Evolutionary conservation across 148 eudicot genomes (phyloP).

Genomic region (Pouteria glomerata): DNA sequence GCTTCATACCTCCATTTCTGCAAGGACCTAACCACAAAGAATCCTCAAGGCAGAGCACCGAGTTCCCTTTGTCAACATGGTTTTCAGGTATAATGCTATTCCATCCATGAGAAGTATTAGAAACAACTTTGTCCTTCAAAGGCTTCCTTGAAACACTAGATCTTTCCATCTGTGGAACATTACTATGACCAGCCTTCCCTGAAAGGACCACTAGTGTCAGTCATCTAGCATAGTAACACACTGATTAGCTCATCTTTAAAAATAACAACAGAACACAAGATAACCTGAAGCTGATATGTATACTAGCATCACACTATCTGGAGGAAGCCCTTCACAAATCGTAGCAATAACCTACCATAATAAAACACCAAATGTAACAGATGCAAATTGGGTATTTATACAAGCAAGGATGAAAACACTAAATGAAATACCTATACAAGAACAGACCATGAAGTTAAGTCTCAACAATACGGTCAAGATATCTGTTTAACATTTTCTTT

Average conservation of each 20-base stretch:
- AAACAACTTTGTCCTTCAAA: slow-evolving; percentile 41
- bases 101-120: slow-evolving; percentile 36
- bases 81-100: slow-evolving; percentile 30
- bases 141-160: slow-evolving; percentile 59
- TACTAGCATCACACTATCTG: slow-evolving; percentile 69
- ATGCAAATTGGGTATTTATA: background rate
- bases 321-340: slow-evolving; percentile 84
- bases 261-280: slow-evolving; percentile 3
- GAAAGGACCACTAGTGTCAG: slow-evolving; percentile 21
- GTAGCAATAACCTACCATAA: slow-evolving; percentile 62
- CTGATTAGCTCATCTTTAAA: slow-evolving; percentile 1
- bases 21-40: slow-evolving; percentile 70
- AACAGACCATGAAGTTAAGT: background rate
- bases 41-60: slow-evolving; percentile 49
- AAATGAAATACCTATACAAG: background rate
- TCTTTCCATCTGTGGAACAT: slow-evolving; percentile 36
- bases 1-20: slow-evolving; percentile 64
- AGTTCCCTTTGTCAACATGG: slow-evolving; percentile 44
- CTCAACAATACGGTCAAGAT: background rate
- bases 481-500: background rate
- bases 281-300: slow-evolving; percentile 83
- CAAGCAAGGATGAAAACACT: background rate
- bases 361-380: slow-evolving; percentile 12
- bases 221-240: background rate
- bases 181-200: slow-evolving; percentile 48